Conservation (phyloP, 805 yeast species). For the Ogataea pini region DNA sequence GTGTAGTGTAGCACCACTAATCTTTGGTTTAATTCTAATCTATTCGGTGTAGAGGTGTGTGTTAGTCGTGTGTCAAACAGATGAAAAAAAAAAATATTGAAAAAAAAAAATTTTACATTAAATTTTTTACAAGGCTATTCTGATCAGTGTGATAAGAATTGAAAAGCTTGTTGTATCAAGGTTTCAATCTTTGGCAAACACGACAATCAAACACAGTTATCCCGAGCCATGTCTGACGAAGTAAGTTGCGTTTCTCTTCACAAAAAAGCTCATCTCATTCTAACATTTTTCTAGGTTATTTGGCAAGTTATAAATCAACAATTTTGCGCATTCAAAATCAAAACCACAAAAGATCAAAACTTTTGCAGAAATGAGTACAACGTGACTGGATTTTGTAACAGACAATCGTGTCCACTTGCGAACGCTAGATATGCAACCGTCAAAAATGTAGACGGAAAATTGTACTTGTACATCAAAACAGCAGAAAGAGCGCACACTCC, state of each 20-base stretch:
- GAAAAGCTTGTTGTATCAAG: not conserved
- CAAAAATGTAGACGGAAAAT: conserved; percentile 73
- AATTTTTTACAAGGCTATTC: not conserved
- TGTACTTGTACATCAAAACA: conserved; percentile 91
- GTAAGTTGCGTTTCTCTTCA: conserved; percentile 19
- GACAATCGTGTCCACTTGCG: conserved; percentile 96
- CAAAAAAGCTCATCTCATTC: not conserved
- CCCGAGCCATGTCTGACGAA: conserved; percentile 31
- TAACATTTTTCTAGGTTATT: conserved; percentile 59
- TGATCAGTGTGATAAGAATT: not conserved
- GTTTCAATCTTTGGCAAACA: not conserved
- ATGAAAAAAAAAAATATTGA: not conserved
- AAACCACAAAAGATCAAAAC: conserved; percentile 83
- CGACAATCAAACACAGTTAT: not conserved
- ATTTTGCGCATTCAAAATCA: conserved; percentile 92
- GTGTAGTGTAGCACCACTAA: not conserved
- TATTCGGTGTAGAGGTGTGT: not conserved
- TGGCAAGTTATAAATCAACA: conserved; percentile 97
- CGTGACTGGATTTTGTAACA: conserved; percentile 88
- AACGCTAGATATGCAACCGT: conserved; percentile 90
- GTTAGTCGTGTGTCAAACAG: conserved; percentile 1
- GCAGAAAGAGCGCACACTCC: conserved; percentile 98
- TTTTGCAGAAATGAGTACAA: conserved; percentile 96
- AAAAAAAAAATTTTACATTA: conserved; percentile 2
- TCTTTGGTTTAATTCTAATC: not conserved